phyloP scores from a whole-genome alignment of 2,329 filamentous ascomycete genomes.

The Exophiala xenobiotica region DNA sequence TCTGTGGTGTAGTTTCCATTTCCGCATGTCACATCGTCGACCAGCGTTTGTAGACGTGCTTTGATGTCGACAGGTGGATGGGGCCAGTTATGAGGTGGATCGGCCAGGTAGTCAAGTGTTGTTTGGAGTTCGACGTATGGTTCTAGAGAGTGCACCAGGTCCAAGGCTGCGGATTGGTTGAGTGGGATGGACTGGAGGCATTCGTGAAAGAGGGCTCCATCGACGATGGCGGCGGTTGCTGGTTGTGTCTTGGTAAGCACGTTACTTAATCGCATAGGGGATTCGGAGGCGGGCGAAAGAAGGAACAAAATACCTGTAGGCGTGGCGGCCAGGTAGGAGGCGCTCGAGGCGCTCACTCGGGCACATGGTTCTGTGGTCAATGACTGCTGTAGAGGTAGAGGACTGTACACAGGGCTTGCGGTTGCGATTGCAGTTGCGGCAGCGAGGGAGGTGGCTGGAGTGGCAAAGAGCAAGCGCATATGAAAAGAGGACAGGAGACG shows the following conservation, averaged over 20 bases:
- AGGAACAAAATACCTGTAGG: conserved; percentile 14
- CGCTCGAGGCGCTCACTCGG: conserved; percentile 6
- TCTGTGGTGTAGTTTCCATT: conserved; percentile 51
- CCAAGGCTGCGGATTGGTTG: conserved; percentile 4
- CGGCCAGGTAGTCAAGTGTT: conserved; percentile 48
- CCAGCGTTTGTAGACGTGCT: conserved; percentile 47
- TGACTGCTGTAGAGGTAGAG: background rate
- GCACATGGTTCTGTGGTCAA: conserved; percentile 13
- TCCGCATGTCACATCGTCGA: conserved; percentile 42
- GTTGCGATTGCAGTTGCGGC: too few species aligned
- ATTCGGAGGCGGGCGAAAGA: too few species aligned
- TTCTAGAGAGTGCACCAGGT: conserved; percentile 8
- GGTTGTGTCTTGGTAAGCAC: too few species aligned
- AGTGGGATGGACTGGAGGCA: conserved; percentile 17
- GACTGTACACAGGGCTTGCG: too few species aligned
- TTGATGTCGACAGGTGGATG: conserved; percentile 52
- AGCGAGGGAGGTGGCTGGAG: background rate
- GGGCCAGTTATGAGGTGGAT: conserved; percentile 53
- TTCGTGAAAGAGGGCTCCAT: conserved; percentile 8
- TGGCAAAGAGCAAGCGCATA: background rate
- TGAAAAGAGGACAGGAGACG: background rate
- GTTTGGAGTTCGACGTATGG: conserved; percentile 51
- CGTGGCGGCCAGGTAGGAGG: conserved; percentile 11
- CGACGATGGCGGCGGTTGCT: conserved; percentile 1
- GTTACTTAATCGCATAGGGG: too few species aligned